These are phyloP conservation scores for Solanum tacnaense DNA, from an alignment of 257 asterid genomes.

Conservation along the genomic window DNA sequence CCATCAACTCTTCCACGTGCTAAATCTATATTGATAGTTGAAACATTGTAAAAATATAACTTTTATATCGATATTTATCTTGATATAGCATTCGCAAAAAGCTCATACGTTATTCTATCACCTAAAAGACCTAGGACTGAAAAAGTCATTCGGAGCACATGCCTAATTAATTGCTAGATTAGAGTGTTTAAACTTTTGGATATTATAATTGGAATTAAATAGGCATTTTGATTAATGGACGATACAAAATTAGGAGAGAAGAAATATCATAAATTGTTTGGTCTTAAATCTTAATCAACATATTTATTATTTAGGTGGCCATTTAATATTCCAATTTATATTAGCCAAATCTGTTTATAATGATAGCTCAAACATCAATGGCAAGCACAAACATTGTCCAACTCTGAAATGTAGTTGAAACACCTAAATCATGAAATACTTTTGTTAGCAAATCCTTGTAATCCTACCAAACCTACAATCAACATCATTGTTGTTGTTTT, in stretches of 20 bases:
- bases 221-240: background rate
- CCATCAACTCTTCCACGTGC: background rate
- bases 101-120: background rate
- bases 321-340: background rate
- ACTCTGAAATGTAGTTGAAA: background rate
- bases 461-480: background rate
- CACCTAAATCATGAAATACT: background rate
- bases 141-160: background rate
- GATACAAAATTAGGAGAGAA: background rate
- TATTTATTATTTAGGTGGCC: background rate
- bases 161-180: background rate
- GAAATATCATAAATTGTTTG: background rate
- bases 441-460: conserved; percentile 8
- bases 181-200: background rate
- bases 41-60: background rate
- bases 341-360: background rate
- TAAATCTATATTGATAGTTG: background rate
- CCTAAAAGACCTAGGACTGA: background rate
- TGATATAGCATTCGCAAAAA: background rate
- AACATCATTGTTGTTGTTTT: background rate
- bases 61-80: too few species aligned
- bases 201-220: background rate
- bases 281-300: background rate
- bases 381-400: background rate
- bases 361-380: background rate